Evolutionary conservation across 352 stramenopile genomes (phyloP), one percentile per base, ranked within the genome.

Genomic region (Pythium rishiriense): DNA sequence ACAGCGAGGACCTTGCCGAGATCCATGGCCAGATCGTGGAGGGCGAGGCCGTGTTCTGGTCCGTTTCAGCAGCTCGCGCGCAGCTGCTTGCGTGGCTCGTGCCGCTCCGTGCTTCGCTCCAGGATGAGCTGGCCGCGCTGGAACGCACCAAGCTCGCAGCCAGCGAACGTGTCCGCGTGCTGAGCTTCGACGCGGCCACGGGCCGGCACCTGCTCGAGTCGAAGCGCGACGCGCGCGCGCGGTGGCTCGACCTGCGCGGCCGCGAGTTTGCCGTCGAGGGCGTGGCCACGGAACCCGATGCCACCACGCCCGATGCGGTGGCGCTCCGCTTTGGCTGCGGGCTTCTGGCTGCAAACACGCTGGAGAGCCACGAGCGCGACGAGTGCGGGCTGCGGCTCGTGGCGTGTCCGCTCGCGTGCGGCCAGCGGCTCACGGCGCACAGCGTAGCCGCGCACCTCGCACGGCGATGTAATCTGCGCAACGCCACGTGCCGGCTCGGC

Each of bases 401-500:
- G 0, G 21, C 69, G 12, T 94, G 85, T 58, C 85, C 83, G n/a
- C 60, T 92, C 0, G 69, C 62, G 3, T 94, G 85, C 51, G 80
- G 81, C 1, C 83, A 93, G 63, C 73, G 73, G 14, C 62, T 91
- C n/a, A 62, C 74, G 11, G 67, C 62, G 0, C 62, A 80, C n/a
- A 59, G 55, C 2, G 37, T 90, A 8, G 49, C 72, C 0, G 26
- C 56, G 26, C 85, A 94, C 50, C 39, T 85, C n/a, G 54, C 60
- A 22, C 83, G 79, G 56, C 75, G 79, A 5, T 94, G 85, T 64
- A 87, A 79, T 31, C 70, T 83, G 26, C 85, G 85, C 24, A 90
- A 91, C 25, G 42, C 61, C 4, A 26, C 29, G 19, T 93, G 85
- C 31, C 72, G 77, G 6, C 80, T 93, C 22, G 81, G 81, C 19